Evolutionary conservation across 176 grass and related monocot species (phyloP), one percentile per base, ranked within the genome.

Genomic region (Zoysia japonica): DNA sequence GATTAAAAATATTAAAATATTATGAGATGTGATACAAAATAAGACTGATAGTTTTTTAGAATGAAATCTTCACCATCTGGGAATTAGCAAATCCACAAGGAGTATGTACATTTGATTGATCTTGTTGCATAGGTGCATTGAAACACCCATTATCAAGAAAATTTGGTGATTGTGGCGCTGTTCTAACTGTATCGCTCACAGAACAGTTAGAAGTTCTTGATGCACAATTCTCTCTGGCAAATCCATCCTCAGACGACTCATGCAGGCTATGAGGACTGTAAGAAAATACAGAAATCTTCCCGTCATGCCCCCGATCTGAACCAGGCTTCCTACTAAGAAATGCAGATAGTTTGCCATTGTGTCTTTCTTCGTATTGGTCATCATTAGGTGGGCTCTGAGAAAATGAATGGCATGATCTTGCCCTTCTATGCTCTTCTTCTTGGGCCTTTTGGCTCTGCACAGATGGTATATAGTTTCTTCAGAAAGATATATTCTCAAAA

Each of bases 361-460:
- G 47, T 74, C 77, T 89, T 85, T 97, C 94, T 94, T 97, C 91
- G 71, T 92, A 94, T 63, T 94, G 89, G 65, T 87, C 70, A 57
- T 94, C 94, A 75, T 94, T 89, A 83, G 91, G 94, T 19, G 94
- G 94, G 66, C 91, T 97, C 83, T 94, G 89, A 56, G 91, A 97
- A 84, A 88, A 97, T 68, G 91, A 94, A 77, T 94, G 94, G 61
- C 87, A 97, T 3, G 94, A 97, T 60, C 70, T 97, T 52, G 91
- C 87, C 65, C 89, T 88, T 81, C 80, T 90, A 57, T 92, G 91
- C 61, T 97, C 94, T 80, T 97, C 89, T 75, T 89, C 92, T 78
- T 90, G 83, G 48, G 75, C 62, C 28, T 85, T 97, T 42, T 90
- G 74, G 80, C 65, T 92, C 91, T 97, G 42, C 69, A 80, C 56